Evolutionary conservation across 345 rosid genomes (phyloP).

Genomic region (Citrus mangshanensis): DNA sequence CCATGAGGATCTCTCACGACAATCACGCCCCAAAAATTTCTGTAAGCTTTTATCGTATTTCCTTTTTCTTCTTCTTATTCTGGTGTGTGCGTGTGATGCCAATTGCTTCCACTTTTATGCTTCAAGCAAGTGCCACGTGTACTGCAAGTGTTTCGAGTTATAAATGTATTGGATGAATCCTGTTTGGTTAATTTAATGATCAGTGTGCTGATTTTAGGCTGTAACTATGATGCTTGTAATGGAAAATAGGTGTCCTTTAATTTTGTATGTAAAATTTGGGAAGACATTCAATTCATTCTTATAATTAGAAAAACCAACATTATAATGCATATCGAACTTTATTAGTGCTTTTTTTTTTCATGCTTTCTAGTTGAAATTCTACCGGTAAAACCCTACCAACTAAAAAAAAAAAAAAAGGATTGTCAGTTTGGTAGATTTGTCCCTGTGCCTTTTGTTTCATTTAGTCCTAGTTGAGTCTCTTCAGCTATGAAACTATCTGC

Average conservation of each 20-base stretch:
- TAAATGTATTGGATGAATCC: too few species aligned
- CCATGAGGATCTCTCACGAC: slow-evolving; percentile 29
- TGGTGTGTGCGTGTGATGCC: neutral
- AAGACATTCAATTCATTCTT: neutral
- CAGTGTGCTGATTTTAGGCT: too few species aligned
- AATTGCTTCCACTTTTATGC: neutral
- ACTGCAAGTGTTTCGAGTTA: too few species aligned
- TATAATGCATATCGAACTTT: too few species aligned
- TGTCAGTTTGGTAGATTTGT: too few species aligned
- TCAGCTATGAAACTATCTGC: neutral
- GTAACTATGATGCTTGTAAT: neutral
- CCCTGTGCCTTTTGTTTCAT: neutral
- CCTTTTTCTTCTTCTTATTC: neutral
- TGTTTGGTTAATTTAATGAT: too few species aligned
- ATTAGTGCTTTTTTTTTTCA: too few species aligned
- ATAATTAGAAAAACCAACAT: neutral
- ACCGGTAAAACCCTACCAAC: neutral
- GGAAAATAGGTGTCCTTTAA: neutral
- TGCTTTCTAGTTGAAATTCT: neutral
- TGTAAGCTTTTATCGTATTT: slow-evolving; percentile 33
- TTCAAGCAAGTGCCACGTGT: neutral
- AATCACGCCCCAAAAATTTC: slow-evolving; percentile 14
- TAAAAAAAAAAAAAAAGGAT: too few species aligned
- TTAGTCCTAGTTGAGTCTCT: neutral
- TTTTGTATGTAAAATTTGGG: neutral